Conservation (phyloP, 495 filamentous ascomycete genomes). For the Eremomyces bilateralis region DNA sequence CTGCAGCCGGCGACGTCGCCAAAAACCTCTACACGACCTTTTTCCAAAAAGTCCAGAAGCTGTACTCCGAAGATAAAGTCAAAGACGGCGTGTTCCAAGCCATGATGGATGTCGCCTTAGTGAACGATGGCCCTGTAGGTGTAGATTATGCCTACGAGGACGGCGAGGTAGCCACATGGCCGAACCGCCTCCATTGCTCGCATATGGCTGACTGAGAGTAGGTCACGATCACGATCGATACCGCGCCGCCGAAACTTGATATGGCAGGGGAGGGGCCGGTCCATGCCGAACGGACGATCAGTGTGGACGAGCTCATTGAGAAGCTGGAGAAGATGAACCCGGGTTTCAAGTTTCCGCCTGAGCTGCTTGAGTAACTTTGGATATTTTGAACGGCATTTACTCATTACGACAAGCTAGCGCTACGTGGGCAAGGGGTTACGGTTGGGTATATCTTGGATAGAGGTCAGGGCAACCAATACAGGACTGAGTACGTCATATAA, state of each 20-base stretch:
- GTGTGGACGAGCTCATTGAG: slow-evolving; percentile 11
- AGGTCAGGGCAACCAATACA: too few relatives aligned
- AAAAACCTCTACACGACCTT: slow-evolving; percentile 67
- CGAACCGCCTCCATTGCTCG: slow-evolving; percentile 2
- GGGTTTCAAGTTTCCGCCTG: slow-evolving; percentile 12
- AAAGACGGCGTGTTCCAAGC: slow-evolving; percentile 93
- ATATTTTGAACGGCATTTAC: slow-evolving; percentile 1
- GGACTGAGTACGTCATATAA: too few relatives aligned
- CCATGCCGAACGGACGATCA: slow-evolving; percentile 4
- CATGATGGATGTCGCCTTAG: slow-evolving; percentile 92
- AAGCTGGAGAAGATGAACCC: slow-evolving; percentile 13
- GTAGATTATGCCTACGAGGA: slow-evolving; percentile 41
- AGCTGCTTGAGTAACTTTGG: slow-evolving; percentile 10
- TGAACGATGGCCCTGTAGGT: slow-evolving; percentile 90
- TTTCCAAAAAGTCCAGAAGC: slow-evolving; percentile 47
- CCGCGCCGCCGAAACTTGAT: slow-evolving; percentile 34
- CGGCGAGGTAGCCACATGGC: slow-evolving; percentile 29
- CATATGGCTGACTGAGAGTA: slow-evolving; percentile 12
- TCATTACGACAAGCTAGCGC: too few relatives aligned
- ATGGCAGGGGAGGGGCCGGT: slow-evolving; percentile 10
- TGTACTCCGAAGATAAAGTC: slow-evolving; percentile 55
- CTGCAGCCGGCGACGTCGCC: slow-evolving; percentile 54
- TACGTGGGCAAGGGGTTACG: too few relatives aligned
- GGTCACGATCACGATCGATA: slow-evolving; percentile 47
- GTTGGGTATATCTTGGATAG: too few relatives aligned